phyloP scores from a whole-genome alignment of 306 rosid species.

The Sicyos baderoa region DNA sequence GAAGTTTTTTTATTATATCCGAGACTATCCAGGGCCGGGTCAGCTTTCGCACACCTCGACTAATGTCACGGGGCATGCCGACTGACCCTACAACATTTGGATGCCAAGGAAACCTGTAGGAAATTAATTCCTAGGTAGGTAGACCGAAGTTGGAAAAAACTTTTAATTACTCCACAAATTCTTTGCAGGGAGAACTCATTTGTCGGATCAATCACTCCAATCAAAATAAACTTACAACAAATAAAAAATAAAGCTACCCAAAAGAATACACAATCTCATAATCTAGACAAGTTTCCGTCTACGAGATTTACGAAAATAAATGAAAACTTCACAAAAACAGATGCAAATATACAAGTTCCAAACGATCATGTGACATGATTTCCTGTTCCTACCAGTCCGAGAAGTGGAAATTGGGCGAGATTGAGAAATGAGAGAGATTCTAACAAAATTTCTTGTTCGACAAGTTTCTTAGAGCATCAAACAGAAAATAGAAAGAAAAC shows the following conservation, averaged over 20 bases:
- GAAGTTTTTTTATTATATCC: no score
- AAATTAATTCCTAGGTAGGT: no score
- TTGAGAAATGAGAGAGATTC: not conserved
- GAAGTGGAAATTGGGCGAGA: not conserved
- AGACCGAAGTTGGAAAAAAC: not conserved
- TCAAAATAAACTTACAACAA: not conserved
- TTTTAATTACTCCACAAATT: not conserved
- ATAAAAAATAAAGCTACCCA: not conserved
- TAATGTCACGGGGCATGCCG: no score
- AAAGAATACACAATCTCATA: not conserved
- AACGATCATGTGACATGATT: not conserved
- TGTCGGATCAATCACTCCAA: not conserved
- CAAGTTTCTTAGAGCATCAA: not conserved
- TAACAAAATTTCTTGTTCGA: not conserved
- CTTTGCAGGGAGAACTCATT: not conserved
- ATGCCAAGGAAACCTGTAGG: no score
- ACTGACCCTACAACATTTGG: no score
- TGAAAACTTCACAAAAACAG: not conserved
- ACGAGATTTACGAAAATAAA: not conserved
- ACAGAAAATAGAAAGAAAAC: not conserved
- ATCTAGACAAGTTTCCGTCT: not conserved
- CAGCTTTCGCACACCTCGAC: no score
- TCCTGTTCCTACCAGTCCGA: not conserved
- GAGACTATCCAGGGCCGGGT: no score
- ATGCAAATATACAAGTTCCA: not conserved